Evolutionary conservation across 179 eudicot species (phyloP), one percentile per base, ranked within the genome.

Genomic region (Monotropa hypopitys): DNA sequence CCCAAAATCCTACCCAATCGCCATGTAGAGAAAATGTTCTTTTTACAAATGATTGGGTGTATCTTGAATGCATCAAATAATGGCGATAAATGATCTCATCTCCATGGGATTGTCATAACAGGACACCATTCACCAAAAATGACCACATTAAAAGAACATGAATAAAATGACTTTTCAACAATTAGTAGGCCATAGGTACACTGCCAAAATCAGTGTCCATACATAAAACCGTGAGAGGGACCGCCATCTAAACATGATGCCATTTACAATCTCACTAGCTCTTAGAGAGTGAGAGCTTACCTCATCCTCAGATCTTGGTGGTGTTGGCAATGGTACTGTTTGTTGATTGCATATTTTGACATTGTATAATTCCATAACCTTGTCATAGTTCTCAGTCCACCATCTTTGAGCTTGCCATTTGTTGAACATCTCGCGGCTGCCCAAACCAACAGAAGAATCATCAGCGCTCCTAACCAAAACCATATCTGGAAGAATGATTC

Each of bases 341-440:
- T 93, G 92, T 57, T 84, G 86, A 63, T 89, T 89, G 83, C 91
- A 89, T 81, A 89, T 88, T 74, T 89, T 97, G 40, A 95, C 98
- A 70, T 95, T 95, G 86, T 95, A 95, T 51, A 95, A 84, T 81
- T 95, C 99, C 98, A 95, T 89, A n/a, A 95, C 91, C 80, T 93
- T 87, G 79, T 95, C 99, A 51, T 88, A 91, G 78, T 95, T 95
- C 81, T 93, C 99, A 21, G 93, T 87, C 99, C 99, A 95, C 99
- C 99, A 95, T 80, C 91, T 84, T 81, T 93, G 98, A 80, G 99
- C 99, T 91, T 93, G 98, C 93, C 97, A 91, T 87, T 95, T 95
- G 83, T 95, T 90, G 69, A 93, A 95, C 89, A 93, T 81, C 73
- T 95, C 99, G 2, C 98, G 99, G 79, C 99, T 95, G 83, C 73